Conservation (phyloP, 2,329 filamentous ascomycete genomes). For the Epichloe sp. region DNA sequence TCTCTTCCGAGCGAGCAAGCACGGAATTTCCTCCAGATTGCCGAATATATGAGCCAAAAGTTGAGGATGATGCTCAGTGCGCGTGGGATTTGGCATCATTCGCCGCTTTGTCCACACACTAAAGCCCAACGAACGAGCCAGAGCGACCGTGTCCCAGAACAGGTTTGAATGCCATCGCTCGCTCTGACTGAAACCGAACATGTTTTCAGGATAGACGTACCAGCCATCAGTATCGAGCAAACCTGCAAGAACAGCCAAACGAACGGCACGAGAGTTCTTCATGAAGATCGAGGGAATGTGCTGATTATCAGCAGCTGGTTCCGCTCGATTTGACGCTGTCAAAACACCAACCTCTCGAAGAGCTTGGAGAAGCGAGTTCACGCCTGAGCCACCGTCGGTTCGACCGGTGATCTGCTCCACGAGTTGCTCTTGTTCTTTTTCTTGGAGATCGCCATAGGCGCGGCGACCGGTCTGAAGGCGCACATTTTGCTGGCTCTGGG, state of each 20-base stretch:
- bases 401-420: neutral
- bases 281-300: neutral
- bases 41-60: neutral
- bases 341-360: neutral
- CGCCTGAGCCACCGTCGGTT: neutral
- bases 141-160: neutral
- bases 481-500: neutral
- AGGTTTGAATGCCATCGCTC: neutral
- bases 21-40: neutral
- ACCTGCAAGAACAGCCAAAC: neutral
- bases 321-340: neutral
- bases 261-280: neutral
- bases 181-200: neutral
- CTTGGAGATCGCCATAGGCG: neutral
- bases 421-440: neutral
- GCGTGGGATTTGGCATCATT: neutral
- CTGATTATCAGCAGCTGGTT: neutral
- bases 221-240: neutral
- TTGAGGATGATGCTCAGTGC: neutral
- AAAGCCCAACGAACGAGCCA: neutral
- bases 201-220: neutral
- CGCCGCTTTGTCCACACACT: neutral
- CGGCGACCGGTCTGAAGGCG: neutral
- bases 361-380: neutral
- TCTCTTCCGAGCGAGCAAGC: neutral